These are phyloP conservation scores for Capsicum rhomboideum DNA, from an alignment of 257 asterid species.

Conservation along the genomic window DNA sequence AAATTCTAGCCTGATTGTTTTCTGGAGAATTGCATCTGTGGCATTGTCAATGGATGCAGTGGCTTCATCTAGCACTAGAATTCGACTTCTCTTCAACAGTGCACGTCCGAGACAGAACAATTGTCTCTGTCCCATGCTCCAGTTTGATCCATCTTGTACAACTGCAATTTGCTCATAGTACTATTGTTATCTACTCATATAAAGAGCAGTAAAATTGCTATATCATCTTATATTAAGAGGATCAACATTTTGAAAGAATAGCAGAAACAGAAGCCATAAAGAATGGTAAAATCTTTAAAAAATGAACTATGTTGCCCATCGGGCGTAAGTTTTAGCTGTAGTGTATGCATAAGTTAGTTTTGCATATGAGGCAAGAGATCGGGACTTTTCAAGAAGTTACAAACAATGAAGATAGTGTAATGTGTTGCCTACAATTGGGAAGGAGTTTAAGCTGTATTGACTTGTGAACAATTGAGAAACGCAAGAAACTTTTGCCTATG, in stretches of 20 bases:
- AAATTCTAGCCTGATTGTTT: background rate
- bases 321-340: too few species aligned
- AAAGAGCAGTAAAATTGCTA: background rate
- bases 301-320: too few species aligned
- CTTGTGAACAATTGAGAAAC: too few species aligned
- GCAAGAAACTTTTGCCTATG: too few species aligned
- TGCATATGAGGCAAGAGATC: too few species aligned
- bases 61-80: conserved; percentile 10
- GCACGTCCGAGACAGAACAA: background rate
- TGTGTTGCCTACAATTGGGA: too few species aligned
- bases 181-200: background rate
- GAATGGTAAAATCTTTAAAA: too few species aligned
- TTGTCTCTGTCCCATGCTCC: conserved; percentile 6
- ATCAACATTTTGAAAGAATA: background rate
- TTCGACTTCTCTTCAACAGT: background rate
- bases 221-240: background rate
- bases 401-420: too few species aligned
- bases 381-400: too few species aligned
- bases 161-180: background rate
- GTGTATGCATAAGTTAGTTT: too few species aligned
- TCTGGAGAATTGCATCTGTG: conserved; percentile 4
- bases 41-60: conserved; percentile 14
- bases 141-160: conserved; percentile 1
- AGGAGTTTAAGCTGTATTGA: too few species aligned
- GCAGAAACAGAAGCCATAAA: too few species aligned